Evolutionary conservation across 73 alveolate species (phyloP), one percentile per base, ranked within the genome.

Genomic region (Blepharisma japonicum): DNA sequence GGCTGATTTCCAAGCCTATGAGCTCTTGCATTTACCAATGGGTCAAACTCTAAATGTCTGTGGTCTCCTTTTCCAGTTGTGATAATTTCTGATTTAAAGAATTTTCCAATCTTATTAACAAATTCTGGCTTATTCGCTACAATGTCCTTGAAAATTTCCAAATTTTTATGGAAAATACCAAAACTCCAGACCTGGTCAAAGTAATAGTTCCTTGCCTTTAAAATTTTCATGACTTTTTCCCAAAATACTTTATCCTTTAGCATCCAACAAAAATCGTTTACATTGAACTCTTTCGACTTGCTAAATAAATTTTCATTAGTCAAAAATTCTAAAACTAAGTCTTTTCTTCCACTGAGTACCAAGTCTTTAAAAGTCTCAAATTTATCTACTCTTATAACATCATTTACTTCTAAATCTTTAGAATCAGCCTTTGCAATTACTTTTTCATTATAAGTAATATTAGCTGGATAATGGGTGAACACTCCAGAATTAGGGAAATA

Each of bases 401-500:
- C 68, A 9, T 83, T 88, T 25, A 90, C 98, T 50, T 81, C 81
- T 18, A 90, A 77, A n/a, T 51, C 11, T 6, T 71, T 78, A 39
- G 71, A 79, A 7, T 89, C 27, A 45, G 97, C 95, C 54, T 78
- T 83, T 45, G 98, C 96, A 6, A 90, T 89, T 8, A 94, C 94
- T 32, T 77, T 67, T 46, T 91, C 94, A 46, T 90, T 86, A 56
- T 84, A 70, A 7, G 94, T 85, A 23, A 92, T 93, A 66, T 89
- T 86, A 2, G 98, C 94, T 70, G 97, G 98, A 84, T 87, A 87
- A 71, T 88, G 96, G 18, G 77, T 71, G 76, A 56, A 94, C 21
- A 14, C 68, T 0, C 98, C 98, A 38, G 48, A 86, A 27, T 80
- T 55, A 7, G 99, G 99, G 97, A 96, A 96, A 81, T 96, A 96